These are phyloP conservation scores for Claviceps fusiformis DNA, from an alignment of 2,329 filamentous ascomycete genomes.

Conservation along the genomic window DNA sequence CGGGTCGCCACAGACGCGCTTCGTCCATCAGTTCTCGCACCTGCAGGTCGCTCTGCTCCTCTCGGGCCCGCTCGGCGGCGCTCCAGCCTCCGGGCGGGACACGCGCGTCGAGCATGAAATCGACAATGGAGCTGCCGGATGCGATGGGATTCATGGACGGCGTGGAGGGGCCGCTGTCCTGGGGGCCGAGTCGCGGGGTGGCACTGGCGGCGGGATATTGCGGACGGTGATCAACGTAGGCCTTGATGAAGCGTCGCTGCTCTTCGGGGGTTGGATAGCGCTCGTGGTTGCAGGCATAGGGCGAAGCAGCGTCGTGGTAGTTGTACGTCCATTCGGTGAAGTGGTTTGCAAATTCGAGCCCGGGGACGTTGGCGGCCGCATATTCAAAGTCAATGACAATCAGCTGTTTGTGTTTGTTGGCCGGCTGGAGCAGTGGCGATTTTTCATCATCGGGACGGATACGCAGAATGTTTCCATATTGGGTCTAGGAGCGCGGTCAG, in stretches of 20 bases:
- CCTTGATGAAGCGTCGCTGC: constrained; percentile 70
- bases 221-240: constrained; percentile 74
- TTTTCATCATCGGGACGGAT: constrained; percentile 52
- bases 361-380: constrained; percentile 73
- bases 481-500: too few relatives aligned
- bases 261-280: constrained; percentile 68
- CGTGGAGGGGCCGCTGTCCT: constrained; percentile 25
- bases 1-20: constrained; percentile 70
- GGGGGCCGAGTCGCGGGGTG: constrained; percentile 34
- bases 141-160: constrained; percentile 23
- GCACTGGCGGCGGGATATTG: constrained; percentile 42
- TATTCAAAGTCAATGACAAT: constrained; percentile 99
- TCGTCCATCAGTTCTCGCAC: constrained; percentile 63
- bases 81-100: constrained; percentile 39
- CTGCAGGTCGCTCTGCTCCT: constrained; percentile 52
- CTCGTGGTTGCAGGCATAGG: constrained; percentile 54
- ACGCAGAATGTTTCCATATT: constrained; percentile 95
- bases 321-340: constrained; percentile 99
- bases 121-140: constrained; percentile 40
- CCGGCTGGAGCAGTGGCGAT: constrained; percentile 75
- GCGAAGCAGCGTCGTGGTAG: constrained; percentile 60
- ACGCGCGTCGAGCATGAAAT: constrained; percentile 74
- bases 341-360: constrained; percentile 91
- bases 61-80: constrained; percentile 40
- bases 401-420: constrained; percentile 90